A percentile compares a stretch with the other conserved stretches of the same genome.
Evolutionary conservation across 768 basidiomycete genomes (phyloP).

Genomic region (Pleurotus sapidus): DNA sequence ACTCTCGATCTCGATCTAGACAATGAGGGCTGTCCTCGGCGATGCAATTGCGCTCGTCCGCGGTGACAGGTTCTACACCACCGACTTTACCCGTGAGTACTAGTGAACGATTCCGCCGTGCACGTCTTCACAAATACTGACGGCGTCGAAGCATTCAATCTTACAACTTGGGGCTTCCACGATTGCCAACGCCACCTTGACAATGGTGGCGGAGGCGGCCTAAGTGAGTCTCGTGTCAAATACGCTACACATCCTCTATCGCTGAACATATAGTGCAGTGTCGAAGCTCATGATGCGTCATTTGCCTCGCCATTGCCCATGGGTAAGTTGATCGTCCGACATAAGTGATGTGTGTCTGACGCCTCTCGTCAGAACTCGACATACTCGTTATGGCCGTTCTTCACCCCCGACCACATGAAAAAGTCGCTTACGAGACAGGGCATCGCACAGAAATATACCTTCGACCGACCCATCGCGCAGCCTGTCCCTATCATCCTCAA

Average conservation of each 20-base stretch:
- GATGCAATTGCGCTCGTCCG: slow-evolving; percentile 53
- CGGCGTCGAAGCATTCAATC: slow-evolving; percentile 27
- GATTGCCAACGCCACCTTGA: slow-evolving; percentile 42
- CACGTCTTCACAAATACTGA: background rate
- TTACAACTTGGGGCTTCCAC: slow-evolving; percentile 51
- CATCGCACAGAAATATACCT: slow-evolving; percentile 35
- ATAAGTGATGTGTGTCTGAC: background rate
- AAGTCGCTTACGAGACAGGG: slow-evolving; percentile 35
- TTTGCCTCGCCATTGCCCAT: slow-evolving; percentile 38
- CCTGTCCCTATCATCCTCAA: slow-evolving; percentile 24
- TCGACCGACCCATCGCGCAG: slow-evolving; percentile 19
- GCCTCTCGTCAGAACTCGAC: slow-evolving; percentile 25
- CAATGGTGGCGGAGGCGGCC: slow-evolving; percentile 34
- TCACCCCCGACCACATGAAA: slow-evolving; percentile 41
- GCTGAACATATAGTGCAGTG: slow-evolving; percentile 19
- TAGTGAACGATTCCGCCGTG: slow-evolving; percentile 10
- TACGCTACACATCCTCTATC: background rate
- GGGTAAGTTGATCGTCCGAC: slow-evolving; percentile 15
- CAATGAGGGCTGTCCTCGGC: slow-evolving; percentile 41
- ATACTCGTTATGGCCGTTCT: slow-evolving; percentile 60
- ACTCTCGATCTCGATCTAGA: background rate
- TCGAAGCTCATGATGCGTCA: slow-evolving; percentile 41
- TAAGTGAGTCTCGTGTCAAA: slow-evolving; percentile 14
- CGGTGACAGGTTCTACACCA: slow-evolving; percentile 53
- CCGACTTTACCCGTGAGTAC: slow-evolving; percentile 47